Evolutionary conservation across 352 stramenopile genomes (phyloP).

Genomic region (Thraustotheca clavata): DNA sequence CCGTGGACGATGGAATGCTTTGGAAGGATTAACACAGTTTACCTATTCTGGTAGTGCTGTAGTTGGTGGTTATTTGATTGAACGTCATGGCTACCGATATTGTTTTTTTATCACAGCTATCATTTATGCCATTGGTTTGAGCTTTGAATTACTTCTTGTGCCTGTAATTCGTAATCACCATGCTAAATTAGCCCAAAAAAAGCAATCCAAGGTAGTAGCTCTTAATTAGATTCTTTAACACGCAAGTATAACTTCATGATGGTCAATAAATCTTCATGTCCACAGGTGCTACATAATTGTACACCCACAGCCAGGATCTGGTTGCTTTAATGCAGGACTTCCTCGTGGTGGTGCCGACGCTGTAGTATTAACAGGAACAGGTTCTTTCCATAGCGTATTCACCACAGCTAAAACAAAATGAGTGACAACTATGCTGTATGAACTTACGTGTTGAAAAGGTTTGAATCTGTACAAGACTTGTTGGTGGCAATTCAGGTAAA

Average conservation of each 20-base stretch:
- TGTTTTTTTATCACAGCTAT: conserved; percentile 75
- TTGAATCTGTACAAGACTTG: conserved; percentile 38
- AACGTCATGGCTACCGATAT: conserved; percentile 62
- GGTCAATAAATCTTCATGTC: neutral
- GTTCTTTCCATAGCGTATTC: neutral
- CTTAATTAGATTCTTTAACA: neutral
- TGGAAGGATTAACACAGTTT: conserved; percentile 68
- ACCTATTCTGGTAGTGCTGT: conserved; percentile 75
- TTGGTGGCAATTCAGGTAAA: conserved; percentile 28
- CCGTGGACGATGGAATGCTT: conserved; percentile 64
- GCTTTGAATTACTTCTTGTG: conserved; percentile 48
- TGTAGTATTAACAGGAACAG: neutral
- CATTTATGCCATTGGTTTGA: conserved; percentile 50
- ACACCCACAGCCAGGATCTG: neutral
- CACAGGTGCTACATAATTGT: neutral
- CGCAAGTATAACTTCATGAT: no score
- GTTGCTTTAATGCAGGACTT: neutral
- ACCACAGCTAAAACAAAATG: neutral
- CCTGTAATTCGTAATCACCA: conserved; percentile 24
- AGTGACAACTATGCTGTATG: neutral
- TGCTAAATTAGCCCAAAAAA: neutral
- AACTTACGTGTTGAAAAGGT: neutral
- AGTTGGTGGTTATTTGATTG: conserved; percentile 63
- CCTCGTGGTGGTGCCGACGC: neutral
- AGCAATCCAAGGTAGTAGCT: neutral